Evolutionary conservation across 2,329 filamentous ascomycete genomes (phyloP).

Genomic region (Sclerotiophoma versabilis): DNA sequence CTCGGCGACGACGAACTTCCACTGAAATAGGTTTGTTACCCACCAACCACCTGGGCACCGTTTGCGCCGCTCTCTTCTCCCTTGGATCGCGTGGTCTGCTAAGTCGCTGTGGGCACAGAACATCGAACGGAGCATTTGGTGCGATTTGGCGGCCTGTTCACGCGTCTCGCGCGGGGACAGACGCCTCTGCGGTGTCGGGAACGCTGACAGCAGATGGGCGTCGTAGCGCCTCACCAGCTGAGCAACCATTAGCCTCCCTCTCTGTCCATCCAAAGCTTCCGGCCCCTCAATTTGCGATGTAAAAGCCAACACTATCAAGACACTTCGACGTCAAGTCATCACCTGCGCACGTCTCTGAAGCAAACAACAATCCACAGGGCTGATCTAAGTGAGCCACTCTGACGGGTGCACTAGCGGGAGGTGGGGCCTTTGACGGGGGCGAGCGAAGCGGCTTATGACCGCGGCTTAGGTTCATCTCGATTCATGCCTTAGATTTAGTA

Average conservation of each 20-base stretch:
- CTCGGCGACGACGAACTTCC: conserved; percentile 7
- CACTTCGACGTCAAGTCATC: not conserved
- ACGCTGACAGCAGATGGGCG: not conserved
- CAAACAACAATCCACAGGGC: conserved; percentile 1
- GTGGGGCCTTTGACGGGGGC: conserved; percentile 7
- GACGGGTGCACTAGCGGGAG: conserved; percentile 10
- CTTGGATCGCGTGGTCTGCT: conserved; percentile 1
- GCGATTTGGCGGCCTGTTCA: not conserved
- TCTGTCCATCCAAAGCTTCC: conserved; percentile 4
- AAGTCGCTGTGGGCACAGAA: not conserved
- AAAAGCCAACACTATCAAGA: not conserved
- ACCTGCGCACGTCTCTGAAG: not conserved
- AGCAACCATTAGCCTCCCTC: not conserved
- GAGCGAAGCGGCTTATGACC: not conserved
- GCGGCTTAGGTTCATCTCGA: not conserved
- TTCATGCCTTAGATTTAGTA: not conserved
- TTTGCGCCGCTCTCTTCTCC: conserved; percentile 4
- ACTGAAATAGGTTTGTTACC: not conserved
- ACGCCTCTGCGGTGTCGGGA: conserved; percentile 1
- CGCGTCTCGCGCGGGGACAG: conserved; percentile 3
- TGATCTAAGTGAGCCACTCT: conserved; percentile 4
- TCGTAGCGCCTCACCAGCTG: not conserved
- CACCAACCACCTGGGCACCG: conserved; percentile 7
- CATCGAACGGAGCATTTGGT: not conserved
- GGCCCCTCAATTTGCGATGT: conserved; percentile 12